These are phyloP conservation scores for Hypomontagnella monticulosa DNA, from an alignment of 495 filamentous ascomycete genomes.

Conservation along the genomic window DNA sequence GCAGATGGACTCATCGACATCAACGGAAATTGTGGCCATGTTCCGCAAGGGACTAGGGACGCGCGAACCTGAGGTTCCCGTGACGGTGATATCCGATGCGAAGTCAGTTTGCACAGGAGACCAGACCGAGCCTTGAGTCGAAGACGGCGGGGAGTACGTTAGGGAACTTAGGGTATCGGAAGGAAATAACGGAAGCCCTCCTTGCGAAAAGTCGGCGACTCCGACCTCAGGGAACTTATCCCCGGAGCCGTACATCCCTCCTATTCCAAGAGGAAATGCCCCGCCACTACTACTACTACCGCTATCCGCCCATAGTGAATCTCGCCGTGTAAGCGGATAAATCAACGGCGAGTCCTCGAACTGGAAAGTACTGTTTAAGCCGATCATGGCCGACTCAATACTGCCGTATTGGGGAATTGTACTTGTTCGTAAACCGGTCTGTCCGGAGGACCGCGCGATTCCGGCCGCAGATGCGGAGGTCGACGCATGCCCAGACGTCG, in stretches of 20 bases:
- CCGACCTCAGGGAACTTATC: slow-evolving; percentile 24
- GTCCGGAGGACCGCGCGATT: not conserved
- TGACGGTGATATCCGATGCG: slow-evolving; percentile 13
- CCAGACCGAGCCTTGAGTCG: slow-evolving; percentile 31
- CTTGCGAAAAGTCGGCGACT: slow-evolving; percentile 3
- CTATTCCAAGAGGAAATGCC: slow-evolving; percentile 9
- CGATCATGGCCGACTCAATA: slow-evolving; percentile 1
- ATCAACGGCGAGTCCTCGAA: slow-evolving; percentile 10
- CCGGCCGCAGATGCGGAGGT: not conserved
- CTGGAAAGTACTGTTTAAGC: slow-evolving; percentile 1
- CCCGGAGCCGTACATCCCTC: slow-evolving; percentile 2
- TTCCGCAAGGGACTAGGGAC: slow-evolving; percentile 39
- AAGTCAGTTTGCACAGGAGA: slow-evolving; percentile 36
- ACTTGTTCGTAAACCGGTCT: not conserved
- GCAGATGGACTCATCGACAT: not conserved
- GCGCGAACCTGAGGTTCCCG: slow-evolving; percentile 22
- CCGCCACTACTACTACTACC: slow-evolving; percentile 12
- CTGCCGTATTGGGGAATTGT: slow-evolving; percentile 1
- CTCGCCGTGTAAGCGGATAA: slow-evolving; percentile 7
- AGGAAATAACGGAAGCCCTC: not conserved
- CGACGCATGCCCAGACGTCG: not conserved
- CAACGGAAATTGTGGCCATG: not conserved
- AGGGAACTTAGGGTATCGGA: slow-evolving; percentile 10
- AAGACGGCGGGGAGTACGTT: slow-evolving; percentile 22
- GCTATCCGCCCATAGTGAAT: slow-evolving; percentile 22